Conservation (phyloP, 176 grass and related monocot species). For the Neostapfia colusana region DNA sequence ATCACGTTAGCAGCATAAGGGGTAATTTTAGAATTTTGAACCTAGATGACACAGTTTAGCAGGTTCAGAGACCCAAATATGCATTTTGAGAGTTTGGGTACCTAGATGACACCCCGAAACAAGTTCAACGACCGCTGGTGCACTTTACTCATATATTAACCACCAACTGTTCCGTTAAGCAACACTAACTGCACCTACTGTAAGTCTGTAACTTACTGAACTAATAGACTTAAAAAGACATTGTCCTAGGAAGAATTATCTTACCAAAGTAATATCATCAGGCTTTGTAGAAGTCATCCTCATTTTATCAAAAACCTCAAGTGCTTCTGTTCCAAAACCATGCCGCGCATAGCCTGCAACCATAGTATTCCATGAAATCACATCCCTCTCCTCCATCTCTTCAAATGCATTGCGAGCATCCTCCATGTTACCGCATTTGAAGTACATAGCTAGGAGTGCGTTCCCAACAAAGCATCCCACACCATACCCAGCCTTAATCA, state of each 20-base stretch:
- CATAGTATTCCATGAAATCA: conserved; percentile 94
- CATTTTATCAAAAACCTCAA: conserved; percentile 72
- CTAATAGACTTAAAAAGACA: conserved; percentile 7
- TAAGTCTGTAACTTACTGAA: background rate
- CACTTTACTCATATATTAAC: background rate
- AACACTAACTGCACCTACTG: conserved; percentile 15
- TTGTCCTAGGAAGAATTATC: conserved; percentile 6
- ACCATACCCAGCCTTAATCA: conserved; percentile 75
- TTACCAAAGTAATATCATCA: conserved; percentile 91
- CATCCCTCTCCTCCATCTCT: conserved; percentile 79
- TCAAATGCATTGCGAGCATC: conserved; percentile 72
- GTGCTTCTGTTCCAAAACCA: conserved; percentile 72
- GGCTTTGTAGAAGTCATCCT: conserved; percentile 56
- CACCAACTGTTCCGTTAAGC: conserved; percentile 2
- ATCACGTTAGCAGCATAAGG: too few species aligned
- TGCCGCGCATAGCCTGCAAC: conserved; percentile 81
- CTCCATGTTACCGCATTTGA: conserved; percentile 83
- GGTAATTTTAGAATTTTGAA: too few species aligned
- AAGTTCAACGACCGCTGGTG: too few species aligned
- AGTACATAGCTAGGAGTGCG: conserved; percentile 87
- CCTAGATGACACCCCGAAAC: too few species aligned
- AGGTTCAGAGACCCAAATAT: too few species aligned
- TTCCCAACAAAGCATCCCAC: conserved; percentile 87
- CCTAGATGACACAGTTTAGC: too few species aligned
- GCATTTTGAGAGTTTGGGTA: too few species aligned